These are phyloP conservation scores for Lichtheimia ornata DNA, from an alignment of 371 early-diverging fungal genomes.

Conservation along the genomic window DNA sequence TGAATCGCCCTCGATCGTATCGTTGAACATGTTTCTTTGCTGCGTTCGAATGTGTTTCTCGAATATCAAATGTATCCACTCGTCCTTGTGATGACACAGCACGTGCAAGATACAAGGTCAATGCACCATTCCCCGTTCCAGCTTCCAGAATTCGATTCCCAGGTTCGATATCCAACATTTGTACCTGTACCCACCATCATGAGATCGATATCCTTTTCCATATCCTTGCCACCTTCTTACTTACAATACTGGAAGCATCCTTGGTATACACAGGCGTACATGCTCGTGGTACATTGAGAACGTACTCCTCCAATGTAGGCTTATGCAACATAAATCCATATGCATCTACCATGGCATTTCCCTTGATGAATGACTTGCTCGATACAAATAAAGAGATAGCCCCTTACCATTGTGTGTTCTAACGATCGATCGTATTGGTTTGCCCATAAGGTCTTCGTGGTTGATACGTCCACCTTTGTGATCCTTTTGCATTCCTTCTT, in stretches of 20 bases:
- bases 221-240: neutral
- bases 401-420: constrained; percentile 40
- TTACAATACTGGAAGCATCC: constrained; percentile 69
- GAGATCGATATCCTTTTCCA: neutral
- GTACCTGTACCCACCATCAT: constrained; percentile 28
- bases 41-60: constrained; percentile 48
- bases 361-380: neutral
- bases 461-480: constrained; percentile 46
- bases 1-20: constrained; percentile 61
- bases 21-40: constrained; percentile 57
- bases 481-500: constrained; percentile 22
- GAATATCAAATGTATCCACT: constrained; percentile 66
- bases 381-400: neutral
- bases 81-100: constrained; percentile 53
- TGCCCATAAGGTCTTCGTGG: constrained; percentile 57
- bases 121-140: constrained; percentile 76
- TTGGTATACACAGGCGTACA: constrained; percentile 79
- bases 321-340: constrained; percentile 61
- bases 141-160: constrained; percentile 71
- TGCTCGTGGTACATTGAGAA: constrained; percentile 57
- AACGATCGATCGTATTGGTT: constrained; percentile 47
- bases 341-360: constrained; percentile 14
- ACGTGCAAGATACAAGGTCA: constrained; percentile 69
- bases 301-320: constrained; percentile 74
- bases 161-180: constrained; percentile 64